Percentiles rank a stretch among this genome's conserved stretches.
phyloP scores from a whole-genome alignment of 306 rosid genomes.

The Urtica urens region DNA sequence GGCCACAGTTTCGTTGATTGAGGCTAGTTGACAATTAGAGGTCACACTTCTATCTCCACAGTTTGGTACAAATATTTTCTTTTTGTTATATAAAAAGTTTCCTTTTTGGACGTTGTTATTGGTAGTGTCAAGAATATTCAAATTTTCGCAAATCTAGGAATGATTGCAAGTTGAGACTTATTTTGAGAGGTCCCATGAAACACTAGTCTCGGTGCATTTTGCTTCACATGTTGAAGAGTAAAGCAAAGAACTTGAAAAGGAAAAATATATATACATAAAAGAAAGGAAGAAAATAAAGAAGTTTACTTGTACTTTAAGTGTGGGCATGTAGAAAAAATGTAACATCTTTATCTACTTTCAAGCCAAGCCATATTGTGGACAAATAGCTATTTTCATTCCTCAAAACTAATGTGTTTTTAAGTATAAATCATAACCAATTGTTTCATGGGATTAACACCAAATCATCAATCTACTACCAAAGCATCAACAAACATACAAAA shows the following conservation, averaged over 20 bases:
- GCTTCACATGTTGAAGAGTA: slow-evolving; percentile 65
- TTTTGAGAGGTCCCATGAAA: slow-evolving; percentile 12
- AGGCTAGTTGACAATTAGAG: slow-evolving; percentile 1
- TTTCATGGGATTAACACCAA: slow-evolving; percentile 47
- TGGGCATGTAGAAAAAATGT: slow-evolving; percentile 68
- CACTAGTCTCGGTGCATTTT: slow-evolving; percentile 35
- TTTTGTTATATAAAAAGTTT: slow-evolving; percentile 1
- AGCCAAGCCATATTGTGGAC: slow-evolving; percentile 83
- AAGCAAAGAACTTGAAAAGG: slow-evolving; percentile 68
- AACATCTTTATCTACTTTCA: slow-evolving; percentile 85
- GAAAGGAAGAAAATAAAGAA: too few relatives aligned
- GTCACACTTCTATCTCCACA: slow-evolving; percentile 18
- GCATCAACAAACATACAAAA: slow-evolving; percentile 11
- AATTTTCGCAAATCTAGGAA: slow-evolving; percentile 11
- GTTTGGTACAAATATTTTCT: slow-evolving; percentile 54
- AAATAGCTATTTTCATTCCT: slow-evolving; percentile 52
- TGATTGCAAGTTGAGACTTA: slow-evolving; percentile 20
- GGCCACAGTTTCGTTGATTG: slow-evolving; percentile 61
- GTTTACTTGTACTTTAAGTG: slow-evolving; percentile 82
- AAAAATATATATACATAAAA: too few relatives aligned
- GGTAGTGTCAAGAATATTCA: not conserved
- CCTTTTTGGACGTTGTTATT: not conserved
- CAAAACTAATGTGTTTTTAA: slow-evolving; percentile 36
- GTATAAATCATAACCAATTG: slow-evolving; percentile 65
- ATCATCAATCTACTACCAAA: slow-evolving; percentile 32